Conservation (phyloP, 2,329 filamentous ascomycete species). For the Neofusicoccum parvum region DNA sequence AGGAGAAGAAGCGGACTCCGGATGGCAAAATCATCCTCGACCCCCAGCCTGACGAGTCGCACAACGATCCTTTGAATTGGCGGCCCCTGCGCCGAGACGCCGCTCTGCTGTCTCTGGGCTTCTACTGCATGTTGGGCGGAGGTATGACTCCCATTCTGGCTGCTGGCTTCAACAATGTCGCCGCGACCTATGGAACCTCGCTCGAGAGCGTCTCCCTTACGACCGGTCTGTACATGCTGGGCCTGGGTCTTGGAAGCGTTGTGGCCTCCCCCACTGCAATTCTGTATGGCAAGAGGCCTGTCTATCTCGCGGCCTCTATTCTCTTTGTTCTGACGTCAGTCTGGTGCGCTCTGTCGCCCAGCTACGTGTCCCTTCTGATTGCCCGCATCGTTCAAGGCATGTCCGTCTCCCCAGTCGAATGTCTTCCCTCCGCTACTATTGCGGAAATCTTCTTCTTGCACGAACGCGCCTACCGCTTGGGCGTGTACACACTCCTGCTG, state of each 20-base stretch:
- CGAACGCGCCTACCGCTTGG: conserved; percentile 87
- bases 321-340: conserved; percentile 76
- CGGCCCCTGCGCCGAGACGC: conserved; percentile 76
- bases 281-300: conserved; percentile 83
- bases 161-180: conserved; percentile 84
- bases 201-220: conserved; percentile 79
- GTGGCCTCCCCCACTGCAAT: conserved; percentile 89
- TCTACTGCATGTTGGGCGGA: conserved; percentile 91
- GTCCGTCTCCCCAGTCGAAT: conserved; percentile 87
- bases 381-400: conserved; percentile 87
- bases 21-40: conserved; percentile 86
- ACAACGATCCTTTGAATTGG: conserved; percentile 94
- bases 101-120: conserved; percentile 78
- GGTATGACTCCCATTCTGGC: conserved; percentile 90
- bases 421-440: conserved; percentile 88
- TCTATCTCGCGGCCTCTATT: conserved; percentile 77
- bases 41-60: conserved; percentile 87
- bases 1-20: conserved; percentile 70
- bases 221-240: conserved; percentile 92
- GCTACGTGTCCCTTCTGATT: conserved; percentile 74
- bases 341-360: conserved; percentile 86
- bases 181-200: conserved; percentile 65
- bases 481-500: conserved; percentile 87
- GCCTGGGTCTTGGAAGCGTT: conserved; percentile 81
- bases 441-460: conserved; percentile 97